Evolutionary conservation across 768 basidiomycete species (phyloP).

Genomic region (Lactarius sanguifluus): DNA sequence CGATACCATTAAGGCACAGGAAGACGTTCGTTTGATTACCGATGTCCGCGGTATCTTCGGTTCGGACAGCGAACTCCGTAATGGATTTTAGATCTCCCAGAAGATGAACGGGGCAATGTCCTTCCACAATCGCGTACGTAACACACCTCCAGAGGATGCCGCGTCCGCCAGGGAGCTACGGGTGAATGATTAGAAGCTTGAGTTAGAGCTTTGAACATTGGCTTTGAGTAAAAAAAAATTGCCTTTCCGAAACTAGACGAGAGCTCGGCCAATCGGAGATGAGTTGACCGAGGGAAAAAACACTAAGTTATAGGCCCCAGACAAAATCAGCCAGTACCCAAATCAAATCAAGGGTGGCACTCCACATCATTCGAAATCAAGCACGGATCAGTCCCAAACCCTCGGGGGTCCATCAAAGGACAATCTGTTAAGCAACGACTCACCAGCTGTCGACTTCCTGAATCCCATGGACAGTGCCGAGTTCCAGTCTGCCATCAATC

Average conservation of each 20-base stretch:
- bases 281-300: not conserved
- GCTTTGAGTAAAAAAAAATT: not conserved
- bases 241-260: not conserved
- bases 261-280: not conserved
- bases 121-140: not conserved
- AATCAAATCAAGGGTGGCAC: not conserved
- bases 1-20: constrained; percentile 8
- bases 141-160: not conserved
- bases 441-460: not conserved
- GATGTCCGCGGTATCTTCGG: constrained; percentile 17
- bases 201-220: not conserved
- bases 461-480: not conserved
- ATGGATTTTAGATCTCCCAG: not conserved
- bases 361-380: not conserved
- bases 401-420: not conserved
- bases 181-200: not conserved
- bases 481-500: constrained; percentile 3
- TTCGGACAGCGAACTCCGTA: constrained; percentile 4
- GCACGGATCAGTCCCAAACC: not conserved
- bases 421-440: not conserved
- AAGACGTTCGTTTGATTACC: not conserved
- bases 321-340: not conserved
- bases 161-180: not conserved
- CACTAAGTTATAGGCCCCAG: not conserved
- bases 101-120: not conserved